phyloP scores from a whole-genome alignment of 164 flowering plant genomes.

The Aristolochia californica region DNA sequence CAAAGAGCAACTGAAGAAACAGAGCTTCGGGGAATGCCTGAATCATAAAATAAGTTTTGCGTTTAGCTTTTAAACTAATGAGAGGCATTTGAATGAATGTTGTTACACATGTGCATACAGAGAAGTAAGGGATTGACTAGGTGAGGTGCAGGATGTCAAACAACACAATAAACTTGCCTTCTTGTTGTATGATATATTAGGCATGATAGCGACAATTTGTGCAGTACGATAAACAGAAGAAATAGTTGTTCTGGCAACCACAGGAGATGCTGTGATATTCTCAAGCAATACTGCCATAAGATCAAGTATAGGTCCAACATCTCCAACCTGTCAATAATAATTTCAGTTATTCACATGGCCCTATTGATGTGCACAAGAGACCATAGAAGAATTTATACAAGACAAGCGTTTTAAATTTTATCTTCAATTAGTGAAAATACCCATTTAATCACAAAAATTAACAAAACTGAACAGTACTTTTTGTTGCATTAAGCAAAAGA shows the following conservation, averaged over 20 bases:
- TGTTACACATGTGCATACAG: too few species aligned
- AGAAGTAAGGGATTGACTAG: too few species aligned
- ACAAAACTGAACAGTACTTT: too few species aligned
- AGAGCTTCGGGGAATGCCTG: slow-evolving; percentile 91
- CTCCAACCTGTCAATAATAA: slow-evolving; percentile 56
- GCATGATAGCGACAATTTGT: slow-evolving; percentile 48
- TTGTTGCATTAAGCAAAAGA: too few species aligned
- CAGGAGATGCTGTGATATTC: slow-evolving; percentile 35
- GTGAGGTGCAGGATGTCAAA: too few species aligned
- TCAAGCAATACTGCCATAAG: slow-evolving; percentile 71
- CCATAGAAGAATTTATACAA: background rate
- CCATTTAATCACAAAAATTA: too few species aligned
- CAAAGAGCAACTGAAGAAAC: slow-evolving; percentile 71
- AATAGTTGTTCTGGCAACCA: slow-evolving; percentile 52
- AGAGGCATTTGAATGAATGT: too few species aligned
- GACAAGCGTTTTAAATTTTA: background rate
- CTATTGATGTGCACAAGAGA: background rate
- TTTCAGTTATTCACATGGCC: background rate
- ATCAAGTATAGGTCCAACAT: slow-evolving; percentile 84
- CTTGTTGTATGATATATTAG: slow-evolving; percentile 52
- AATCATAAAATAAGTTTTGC: slow-evolving; percentile 7
- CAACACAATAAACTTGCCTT: slow-evolving; percentile 36
- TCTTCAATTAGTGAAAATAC: background rate
- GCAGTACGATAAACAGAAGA: slow-evolving; percentile 57
- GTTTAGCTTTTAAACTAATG: too few species aligned